Percentiles rank a stretch among this genome's conserved stretches.
Conservation (phyloP, 2,329 filamentous ascomycete genomes). For the Bipolaris victoriae region DNA sequence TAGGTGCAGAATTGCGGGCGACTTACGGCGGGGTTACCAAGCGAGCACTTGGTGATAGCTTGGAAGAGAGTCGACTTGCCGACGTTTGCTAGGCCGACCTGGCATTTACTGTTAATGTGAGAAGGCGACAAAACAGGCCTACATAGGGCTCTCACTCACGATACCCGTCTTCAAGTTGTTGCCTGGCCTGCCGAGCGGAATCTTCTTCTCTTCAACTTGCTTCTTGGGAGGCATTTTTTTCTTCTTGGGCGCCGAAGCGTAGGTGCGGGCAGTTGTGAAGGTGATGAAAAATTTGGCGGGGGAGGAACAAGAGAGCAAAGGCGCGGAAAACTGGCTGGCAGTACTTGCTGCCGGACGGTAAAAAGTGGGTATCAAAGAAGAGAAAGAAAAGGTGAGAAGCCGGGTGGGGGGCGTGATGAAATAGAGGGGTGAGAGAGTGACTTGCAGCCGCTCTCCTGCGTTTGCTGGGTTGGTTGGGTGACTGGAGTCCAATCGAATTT, state of each 20-base stretch:
- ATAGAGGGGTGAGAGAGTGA: constrained; percentile 19
- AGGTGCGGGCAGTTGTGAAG: constrained; percentile 57
- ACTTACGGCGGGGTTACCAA: constrained; percentile 94
- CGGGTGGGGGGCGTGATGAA: constrained; percentile 45
- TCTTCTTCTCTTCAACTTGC: constrained; percentile 87
- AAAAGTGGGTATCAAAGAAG: constrained; percentile 60
- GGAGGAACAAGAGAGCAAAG: constrained; percentile 42
- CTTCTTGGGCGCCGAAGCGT: constrained; percentile 62
- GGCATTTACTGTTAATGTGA: constrained; percentile 53
- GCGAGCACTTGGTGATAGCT: constrained; percentile 95
- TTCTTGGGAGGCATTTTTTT: constrained; percentile 98
- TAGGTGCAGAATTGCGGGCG: constrained; percentile 1
- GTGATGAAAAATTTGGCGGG: constrained; percentile 43
- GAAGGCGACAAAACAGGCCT: constrained; percentile 40
- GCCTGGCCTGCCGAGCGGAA: constrained; percentile 91
- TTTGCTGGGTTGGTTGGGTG: constrained; percentile 19
- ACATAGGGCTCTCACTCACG: constrained; percentile 69
- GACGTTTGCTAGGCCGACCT: constrained; percentile 98
- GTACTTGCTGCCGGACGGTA: constrained; percentile 57
- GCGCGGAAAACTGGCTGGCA: constrained; percentile 50
- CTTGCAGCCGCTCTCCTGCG: constrained; percentile 20
- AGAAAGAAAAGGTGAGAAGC: constrained; percentile 56
- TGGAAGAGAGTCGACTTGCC: constrained; percentile 99
- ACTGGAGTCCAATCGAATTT: constrained; percentile 23
- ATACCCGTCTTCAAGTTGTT: constrained; percentile 99